These are phyloP conservation scores for Colletotrichum tamarilloi DNA, from an alignment of 2,329 filamentous ascomycete species.

Conservation along the genomic window DNA sequence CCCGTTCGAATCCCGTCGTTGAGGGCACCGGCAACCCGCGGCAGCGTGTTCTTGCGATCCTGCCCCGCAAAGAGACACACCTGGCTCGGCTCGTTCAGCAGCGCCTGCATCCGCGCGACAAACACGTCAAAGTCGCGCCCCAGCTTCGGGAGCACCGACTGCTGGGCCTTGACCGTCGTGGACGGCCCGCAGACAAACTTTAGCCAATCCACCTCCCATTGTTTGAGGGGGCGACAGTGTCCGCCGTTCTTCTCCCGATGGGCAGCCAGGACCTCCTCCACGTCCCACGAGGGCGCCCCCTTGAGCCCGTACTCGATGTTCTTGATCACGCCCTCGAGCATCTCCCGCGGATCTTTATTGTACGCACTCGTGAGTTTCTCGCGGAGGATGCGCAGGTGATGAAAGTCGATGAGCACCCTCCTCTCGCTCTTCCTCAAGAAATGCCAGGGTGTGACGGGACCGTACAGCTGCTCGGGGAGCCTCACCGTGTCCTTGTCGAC, in stretches of 20 bases:
- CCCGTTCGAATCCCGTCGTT: slow-evolving; percentile 6
- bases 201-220: slow-evolving; percentile 30
- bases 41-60: neutral
- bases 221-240: neutral
- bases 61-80: slow-evolving; percentile 39
- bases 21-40: neutral
- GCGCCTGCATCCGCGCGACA: slow-evolving; percentile 43
- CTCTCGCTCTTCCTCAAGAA: slow-evolving; percentile 40
- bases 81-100: slow-evolving; percentile 44
- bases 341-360: slow-evolving; percentile 40
- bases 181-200: slow-evolving; percentile 28
- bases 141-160: slow-evolving; percentile 26
- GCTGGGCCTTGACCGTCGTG: slow-evolving; percentile 39
- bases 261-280: slow-evolving; percentile 11
- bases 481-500: slow-evolving; percentile 28
- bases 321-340: slow-evolving; percentile 41
- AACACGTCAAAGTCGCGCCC: slow-evolving; percentile 43
- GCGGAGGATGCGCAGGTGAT: slow-evolving; percentile 33
- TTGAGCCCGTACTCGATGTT: slow-evolving; percentile 27
- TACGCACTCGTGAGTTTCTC: slow-evolving; percentile 40
- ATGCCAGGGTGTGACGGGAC: slow-evolving; percentile 41
- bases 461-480: slow-evolving; percentile 44
- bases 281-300: slow-evolving; percentile 6
- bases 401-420: slow-evolving; percentile 41
- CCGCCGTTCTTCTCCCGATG: neutral